phyloP scores from a whole-genome alignment of 192 early-diverging fungal genomes.

The Phlyctochytrium bullatum region DNA sequence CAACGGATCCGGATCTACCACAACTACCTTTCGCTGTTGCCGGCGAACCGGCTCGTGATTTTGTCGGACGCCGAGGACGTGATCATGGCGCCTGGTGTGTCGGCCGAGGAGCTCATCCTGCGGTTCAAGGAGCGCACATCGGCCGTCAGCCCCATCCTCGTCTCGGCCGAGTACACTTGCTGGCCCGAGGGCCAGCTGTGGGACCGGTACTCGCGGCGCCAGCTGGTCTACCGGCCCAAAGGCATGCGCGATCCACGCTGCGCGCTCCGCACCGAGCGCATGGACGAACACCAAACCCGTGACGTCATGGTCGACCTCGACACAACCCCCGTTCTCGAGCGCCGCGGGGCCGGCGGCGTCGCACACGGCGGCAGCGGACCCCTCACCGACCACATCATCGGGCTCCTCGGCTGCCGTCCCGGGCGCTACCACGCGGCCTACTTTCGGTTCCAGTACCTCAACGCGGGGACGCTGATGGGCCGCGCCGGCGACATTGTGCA shows the following conservation, averaged over 20 bases:
- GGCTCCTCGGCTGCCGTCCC: background rate
- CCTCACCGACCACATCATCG: background rate
- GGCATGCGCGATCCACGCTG: slow-evolving; percentile 12
- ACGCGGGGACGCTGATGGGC: slow-evolving; percentile 30
- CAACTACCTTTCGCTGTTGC: slow-evolving; percentile 17
- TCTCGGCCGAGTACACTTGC: slow-evolving; percentile 19
- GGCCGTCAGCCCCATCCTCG: slow-evolving; percentile 18
- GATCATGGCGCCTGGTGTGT: slow-evolving; percentile 11
- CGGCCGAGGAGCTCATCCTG: slow-evolving; percentile 8
- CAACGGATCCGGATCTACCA: slow-evolving; percentile 23
- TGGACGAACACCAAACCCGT: background rate
- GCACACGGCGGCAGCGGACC: background rate
- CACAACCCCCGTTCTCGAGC: background rate
- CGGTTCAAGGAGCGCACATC: background rate
- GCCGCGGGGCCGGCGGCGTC: slow-evolving; percentile 1
- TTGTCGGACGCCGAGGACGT: slow-evolving; percentile 31
- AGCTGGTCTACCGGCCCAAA: slow-evolving; percentile 8
- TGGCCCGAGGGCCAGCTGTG: slow-evolving; percentile 17
- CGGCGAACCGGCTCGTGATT: slow-evolving; percentile 12
- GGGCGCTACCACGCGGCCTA: background rate
- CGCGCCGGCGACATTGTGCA: slow-evolving; percentile 14
- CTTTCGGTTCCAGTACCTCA: slow-evolving; percentile 18
- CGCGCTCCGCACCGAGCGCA: background rate
- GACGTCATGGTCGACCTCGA: background rate
- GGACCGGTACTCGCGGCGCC: background rate